Conservation (phyloP, 1,284 basidiomycete species). For the Irpex sp. region DNA sequence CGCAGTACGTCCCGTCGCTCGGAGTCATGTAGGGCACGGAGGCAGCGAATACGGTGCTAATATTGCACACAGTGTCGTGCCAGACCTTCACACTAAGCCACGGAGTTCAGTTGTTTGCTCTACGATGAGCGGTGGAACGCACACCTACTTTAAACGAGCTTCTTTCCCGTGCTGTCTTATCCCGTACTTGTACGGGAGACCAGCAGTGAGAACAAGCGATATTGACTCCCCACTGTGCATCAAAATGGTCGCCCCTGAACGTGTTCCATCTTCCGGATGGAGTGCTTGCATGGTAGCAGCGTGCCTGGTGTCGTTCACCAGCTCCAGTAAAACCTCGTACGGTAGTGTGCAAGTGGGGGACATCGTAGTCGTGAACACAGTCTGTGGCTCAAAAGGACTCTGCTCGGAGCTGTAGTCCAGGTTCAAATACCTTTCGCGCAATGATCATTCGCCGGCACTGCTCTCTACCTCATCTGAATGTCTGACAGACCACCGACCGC, state of each 20-base stretch:
- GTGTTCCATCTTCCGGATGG: conserved; percentile 17
- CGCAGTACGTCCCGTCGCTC: conserved; percentile 3
- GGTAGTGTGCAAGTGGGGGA: conserved; percentile 48
- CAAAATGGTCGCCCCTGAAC: conserved; percentile 21
- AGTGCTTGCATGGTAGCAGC: conserved; percentile 33
- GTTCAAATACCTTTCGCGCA: conserved; percentile 1
- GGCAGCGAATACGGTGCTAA: conserved; percentile 31
- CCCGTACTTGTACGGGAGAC: conserved; percentile 26
- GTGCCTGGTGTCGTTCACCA: conserved; percentile 41
- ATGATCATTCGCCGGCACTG: neutral
- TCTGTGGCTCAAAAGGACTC: neutral
- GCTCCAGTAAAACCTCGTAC: conserved; percentile 47
- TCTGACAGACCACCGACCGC: neutral
- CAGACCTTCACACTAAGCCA: conserved; percentile 36
- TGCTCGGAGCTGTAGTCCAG: neutral
- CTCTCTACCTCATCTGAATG: conserved; percentile 2
- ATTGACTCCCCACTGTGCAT: conserved; percentile 23
- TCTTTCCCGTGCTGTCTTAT: conserved; percentile 26
- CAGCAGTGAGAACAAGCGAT: conserved; percentile 28
- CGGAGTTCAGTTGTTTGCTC: neutral
- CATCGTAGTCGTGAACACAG: conserved; percentile 3
- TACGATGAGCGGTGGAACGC: neutral
- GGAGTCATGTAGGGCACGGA: neutral
- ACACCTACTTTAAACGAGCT: conserved; percentile 29
- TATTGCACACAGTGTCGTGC: conserved; percentile 36